Evolutionary conservation across 1,139 yeast species (phyloP).

Genomic region (Saccharomyces hybrid): DNA sequence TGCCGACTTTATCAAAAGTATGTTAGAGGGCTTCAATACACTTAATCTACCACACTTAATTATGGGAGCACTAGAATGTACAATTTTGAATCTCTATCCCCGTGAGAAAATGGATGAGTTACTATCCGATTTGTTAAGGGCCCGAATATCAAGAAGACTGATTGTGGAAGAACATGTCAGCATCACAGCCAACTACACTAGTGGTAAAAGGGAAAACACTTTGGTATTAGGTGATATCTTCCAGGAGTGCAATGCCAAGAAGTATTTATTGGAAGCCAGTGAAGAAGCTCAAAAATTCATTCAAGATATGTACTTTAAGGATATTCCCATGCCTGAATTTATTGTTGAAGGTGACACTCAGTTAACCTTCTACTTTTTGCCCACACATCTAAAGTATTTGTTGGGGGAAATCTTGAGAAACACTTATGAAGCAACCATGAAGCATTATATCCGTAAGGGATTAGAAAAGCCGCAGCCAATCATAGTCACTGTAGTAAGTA

Average conservation of each 20-base stretch:
- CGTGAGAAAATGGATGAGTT: constrained; percentile 59
- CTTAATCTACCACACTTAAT: constrained; percentile 77
- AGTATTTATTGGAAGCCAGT: constrained; percentile 41
- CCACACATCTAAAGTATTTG: constrained; percentile 77
- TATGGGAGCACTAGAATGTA: constrained; percentile 87
- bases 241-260: constrained; percentile 67
- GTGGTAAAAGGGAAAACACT: constrained; percentile 35
- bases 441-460: constrained; percentile 35
- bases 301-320: constrained; percentile 44
- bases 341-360: constrained; percentile 57
- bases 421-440: constrained; percentile 71
- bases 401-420: constrained; percentile 83
- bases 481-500: constrained; percentile 59
- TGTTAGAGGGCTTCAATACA: constrained; percentile 68
- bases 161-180: constrained; percentile 87
- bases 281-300: constrained; percentile 47
- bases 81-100: constrained; percentile 56
- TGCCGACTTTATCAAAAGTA: constrained; percentile 52
- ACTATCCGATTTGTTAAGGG: constrained; percentile 69
- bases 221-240: constrained; percentile 78
- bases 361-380: constrained; percentile 71
- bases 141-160: constrained; percentile 81
- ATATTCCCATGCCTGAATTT: constrained; percentile 62
- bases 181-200: constrained; percentile 55
- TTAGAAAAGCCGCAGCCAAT: constrained; percentile 45